These are phyloP conservation scores for Phytophthora fragariaefolia DNA, from an alignment of 352 stramenopile species.

Conservation along the genomic window DNA sequence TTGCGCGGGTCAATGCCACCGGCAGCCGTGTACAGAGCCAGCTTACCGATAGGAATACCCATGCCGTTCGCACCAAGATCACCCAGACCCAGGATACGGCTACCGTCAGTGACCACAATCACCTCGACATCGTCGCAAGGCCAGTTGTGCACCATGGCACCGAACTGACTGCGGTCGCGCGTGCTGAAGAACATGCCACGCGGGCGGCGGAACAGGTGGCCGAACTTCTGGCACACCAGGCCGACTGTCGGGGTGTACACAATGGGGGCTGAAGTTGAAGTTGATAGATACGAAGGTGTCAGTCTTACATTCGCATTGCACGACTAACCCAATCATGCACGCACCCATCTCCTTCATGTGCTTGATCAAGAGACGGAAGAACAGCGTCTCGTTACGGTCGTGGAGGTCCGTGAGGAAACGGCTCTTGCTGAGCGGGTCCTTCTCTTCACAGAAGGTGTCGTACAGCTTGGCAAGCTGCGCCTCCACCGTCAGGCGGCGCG, in stretches of 20 bases:
- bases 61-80: constrained; percentile 98
- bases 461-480: constrained; percentile 82
- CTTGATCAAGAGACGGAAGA: constrained; percentile 93
- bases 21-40: constrained; percentile 95
- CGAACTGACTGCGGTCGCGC: constrained; percentile 91
- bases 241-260: constrained; percentile 98
- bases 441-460: constrained; percentile 66
- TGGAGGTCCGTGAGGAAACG: constrained; percentile 94
- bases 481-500: constrained; percentile 72
- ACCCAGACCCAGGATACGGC: constrained; percentile 96
- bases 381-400: constrained; percentile 97
- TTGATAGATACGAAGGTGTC: constrained; percentile 32
- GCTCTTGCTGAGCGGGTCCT: constrained; percentile 92
- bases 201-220: constrained; percentile 88
- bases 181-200: constrained; percentile 96
- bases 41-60: constrained; percentile 97
- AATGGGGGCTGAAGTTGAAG: constrained; percentile 78
- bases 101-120: constrained; percentile 98
- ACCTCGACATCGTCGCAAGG: constrained; percentile 96
- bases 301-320: neutral
- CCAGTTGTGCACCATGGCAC: constrained; percentile 96
- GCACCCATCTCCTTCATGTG: constrained; percentile 93
- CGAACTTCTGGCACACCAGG: constrained; percentile 93
- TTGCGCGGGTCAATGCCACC: constrained; percentile 95
- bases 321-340: constrained; percentile 18